Conservation (phyloP, 306 rosid genomes). For the Medicago ruthenica region DNA sequence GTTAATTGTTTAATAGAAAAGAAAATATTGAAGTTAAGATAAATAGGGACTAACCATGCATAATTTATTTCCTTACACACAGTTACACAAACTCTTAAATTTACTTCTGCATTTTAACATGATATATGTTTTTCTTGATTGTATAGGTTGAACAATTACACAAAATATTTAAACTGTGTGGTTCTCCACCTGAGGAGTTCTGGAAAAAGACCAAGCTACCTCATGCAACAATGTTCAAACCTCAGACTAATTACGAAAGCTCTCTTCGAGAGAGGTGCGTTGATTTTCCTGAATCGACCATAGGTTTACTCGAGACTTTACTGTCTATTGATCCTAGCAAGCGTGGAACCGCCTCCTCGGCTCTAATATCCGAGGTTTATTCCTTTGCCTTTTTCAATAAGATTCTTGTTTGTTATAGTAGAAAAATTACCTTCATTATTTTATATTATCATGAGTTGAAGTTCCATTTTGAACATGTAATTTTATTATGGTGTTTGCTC, state of each 20-base stretch:
- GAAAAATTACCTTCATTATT: neutral
- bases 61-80: too few species aligned
- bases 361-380: conserved; percentile 82
- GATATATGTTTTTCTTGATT: conserved; percentile 22
- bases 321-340: conserved; percentile 70
- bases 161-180: conserved; percentile 92
- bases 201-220: conserved; percentile 88
- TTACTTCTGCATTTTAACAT: neutral
- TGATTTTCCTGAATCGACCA: conserved; percentile 64
- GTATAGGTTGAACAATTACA: conserved; percentile 92
- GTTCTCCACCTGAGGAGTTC: conserved; percentile 88
- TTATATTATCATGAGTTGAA: neutral
- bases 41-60: too few species aligned
- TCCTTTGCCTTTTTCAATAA: neutral
- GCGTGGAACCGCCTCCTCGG: conserved; percentile 93
- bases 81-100: too few species aligned
- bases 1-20: too few species aligned
- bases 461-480: neutral
- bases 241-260: conserved; percentile 74
- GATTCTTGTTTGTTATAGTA: neutral
- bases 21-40: too few species aligned
- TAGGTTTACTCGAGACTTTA: conserved; percentile 70
- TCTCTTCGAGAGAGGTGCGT: conserved; percentile 69
- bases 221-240: conserved; percentile 89
- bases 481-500: conserved; percentile 14